These are phyloP conservation scores for Priceomyces fermenticarens DNA, from an alignment of 805 yeast species.

Conservation along the genomic window DNA sequence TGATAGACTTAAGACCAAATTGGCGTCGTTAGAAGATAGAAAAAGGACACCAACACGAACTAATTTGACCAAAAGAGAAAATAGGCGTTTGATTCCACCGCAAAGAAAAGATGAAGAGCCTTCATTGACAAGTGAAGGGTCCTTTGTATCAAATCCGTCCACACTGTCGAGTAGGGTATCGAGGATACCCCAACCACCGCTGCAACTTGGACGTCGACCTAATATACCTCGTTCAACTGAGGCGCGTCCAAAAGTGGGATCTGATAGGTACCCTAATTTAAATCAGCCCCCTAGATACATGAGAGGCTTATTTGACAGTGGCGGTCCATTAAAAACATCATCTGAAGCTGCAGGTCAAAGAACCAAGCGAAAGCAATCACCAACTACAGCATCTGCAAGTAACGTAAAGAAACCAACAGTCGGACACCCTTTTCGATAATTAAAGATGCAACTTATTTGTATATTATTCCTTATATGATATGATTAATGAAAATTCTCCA, in stretches of 20 bases:
- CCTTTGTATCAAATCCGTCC: conserved; percentile 25
- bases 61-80: background rate
- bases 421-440: conserved; percentile 19
- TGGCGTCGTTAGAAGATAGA: conserved; percentile 7
- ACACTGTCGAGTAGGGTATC: conserved; percentile 9
- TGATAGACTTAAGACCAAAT: conserved; percentile 17
- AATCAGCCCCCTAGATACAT: conserved; percentile 44
- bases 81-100: background rate
- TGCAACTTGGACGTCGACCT: no score
- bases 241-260: conserved; percentile 2
- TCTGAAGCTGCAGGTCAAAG: background rate
- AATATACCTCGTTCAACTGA: conserved; percentile 2
- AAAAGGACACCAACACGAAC: background rate
- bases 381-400: background rate
- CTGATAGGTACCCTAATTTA: conserved; percentile 30
- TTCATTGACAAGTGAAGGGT: conserved; percentile 22
- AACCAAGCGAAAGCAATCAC: background rate
- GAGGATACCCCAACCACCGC: conserved; percentile 18
- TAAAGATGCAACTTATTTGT: background rate
- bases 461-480: conserved; percentile 2
- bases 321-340: conserved; percentile 2
- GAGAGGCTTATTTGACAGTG: conserved; percentile 33
- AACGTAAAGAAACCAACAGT: conserved; percentile 1
- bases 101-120: conserved; percentile 15
- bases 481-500: conserved; percentile 5